Evolutionary conservation across 345 rosid species (phyloP).

Genomic region (Citrus hindsii): DNA sequence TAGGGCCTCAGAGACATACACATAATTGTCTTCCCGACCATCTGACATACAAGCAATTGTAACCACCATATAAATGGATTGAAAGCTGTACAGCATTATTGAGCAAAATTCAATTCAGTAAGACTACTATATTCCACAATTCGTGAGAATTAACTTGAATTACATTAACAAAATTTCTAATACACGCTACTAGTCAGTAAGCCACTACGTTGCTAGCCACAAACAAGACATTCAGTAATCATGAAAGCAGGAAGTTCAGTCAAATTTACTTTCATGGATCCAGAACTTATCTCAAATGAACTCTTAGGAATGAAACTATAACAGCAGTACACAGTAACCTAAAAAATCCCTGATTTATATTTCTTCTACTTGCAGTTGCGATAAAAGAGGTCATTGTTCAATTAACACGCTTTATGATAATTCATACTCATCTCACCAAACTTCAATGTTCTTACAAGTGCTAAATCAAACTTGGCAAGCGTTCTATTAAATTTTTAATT

Average conservation of each 20-base stretch:
- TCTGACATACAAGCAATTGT: slow-evolving; percentile 37
- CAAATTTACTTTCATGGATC: background rate
- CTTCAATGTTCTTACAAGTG: background rate
- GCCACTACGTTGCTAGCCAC: background rate
- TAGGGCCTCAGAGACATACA: slow-evolving; percentile 67
- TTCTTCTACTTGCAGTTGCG: background rate
- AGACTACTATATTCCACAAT: background rate
- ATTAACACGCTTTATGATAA: background rate
- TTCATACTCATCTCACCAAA: background rate
- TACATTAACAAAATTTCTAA: background rate
- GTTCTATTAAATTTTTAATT: background rate
- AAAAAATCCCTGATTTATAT: background rate
- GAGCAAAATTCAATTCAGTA: background rate
- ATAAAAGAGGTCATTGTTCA: background rate
- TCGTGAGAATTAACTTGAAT: background rate
- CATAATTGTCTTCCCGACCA: slow-evolving; percentile 75
- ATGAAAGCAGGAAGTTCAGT: no score
- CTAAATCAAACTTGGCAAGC: background rate
- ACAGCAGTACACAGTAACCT: background rate
- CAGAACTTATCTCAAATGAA: background rate
- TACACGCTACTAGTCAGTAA: background rate
- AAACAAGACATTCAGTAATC: background rate
- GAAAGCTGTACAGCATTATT: background rate
- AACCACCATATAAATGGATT: background rate
- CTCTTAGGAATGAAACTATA: background rate